Base-by-base conservation (phyloP, 345 rosid genomes). In the Hypericum perforatum region DNA sequence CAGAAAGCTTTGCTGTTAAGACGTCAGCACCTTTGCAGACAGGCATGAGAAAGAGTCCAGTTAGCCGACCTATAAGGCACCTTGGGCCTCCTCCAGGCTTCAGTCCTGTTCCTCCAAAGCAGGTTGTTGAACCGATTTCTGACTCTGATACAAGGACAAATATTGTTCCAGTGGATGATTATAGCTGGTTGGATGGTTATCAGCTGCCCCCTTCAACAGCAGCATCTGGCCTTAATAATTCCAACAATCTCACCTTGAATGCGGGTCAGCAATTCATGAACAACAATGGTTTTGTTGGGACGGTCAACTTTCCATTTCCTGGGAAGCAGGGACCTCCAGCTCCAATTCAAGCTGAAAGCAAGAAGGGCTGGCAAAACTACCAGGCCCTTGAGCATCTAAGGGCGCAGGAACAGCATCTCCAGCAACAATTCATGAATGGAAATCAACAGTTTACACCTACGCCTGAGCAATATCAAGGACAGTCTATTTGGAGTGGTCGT, bases 81-180 rank as follows among this genome's bases (percentile, higher is more conserved):
- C 78, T 72, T 56, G 98, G 97, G 43, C 98, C 98, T 60, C 98
- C 98, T 0, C 98, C 97, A 53, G 97, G 98, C 38, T 92, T 92
- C 72, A 68, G 72, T 54, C 54, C 78, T 65, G 78, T 74, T 56
- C 90, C 91, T 57, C 54, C 82, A 6, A 91, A 78, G 69, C 82
- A 72, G 55, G 61, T 16, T 7, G 67, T 41, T 51, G 95, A 70
- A 59, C 73, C 72, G n/a, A 32, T 67, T 58, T 64, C 84, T 49
- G 72, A 66, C 57, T 63, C 71, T 0, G 76, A 66, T 53, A 14
- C 75, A 47, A 60, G 49, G 41, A 45, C 48, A 13, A 77, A 57
- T 56, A 71, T 57, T 71, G 58, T 66, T 8, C 50, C 68, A 38
- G 68, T 49, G 65, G 98, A 92, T 84, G 94, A 92, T 70, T 92